Conservation (phyloP, 1,284 basidiomycete genomes). For the Ganoderma boninense region DNA sequence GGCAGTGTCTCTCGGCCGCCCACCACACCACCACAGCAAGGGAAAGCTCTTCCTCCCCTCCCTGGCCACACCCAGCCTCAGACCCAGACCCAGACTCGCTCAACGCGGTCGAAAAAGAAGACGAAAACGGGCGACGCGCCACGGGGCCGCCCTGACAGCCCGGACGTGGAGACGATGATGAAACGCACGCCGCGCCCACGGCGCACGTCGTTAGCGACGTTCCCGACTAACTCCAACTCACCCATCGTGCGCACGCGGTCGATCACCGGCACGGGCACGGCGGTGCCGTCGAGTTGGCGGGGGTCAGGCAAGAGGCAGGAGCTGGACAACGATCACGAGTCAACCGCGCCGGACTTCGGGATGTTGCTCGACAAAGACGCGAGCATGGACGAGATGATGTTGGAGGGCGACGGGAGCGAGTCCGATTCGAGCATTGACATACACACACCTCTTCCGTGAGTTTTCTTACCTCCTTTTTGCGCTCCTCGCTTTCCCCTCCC, state of each 20-base stretch:
- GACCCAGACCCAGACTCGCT: neutral
- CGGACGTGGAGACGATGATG: slow-evolving; percentile 58
- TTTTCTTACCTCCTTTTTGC: slow-evolving; percentile 32
- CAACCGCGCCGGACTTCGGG: slow-evolving; percentile 35
- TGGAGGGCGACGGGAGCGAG: slow-evolving; percentile 53
- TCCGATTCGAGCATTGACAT: slow-evolving; percentile 80
- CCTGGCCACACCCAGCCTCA: slow-evolving; percentile 6
- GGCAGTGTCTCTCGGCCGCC: slow-evolving; percentile 12
- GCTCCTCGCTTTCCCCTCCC: neutral
- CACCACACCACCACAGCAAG: slow-evolving; percentile 9
- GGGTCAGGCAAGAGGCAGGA: slow-evolving; percentile 16
- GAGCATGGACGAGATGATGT: slow-evolving; percentile 36
- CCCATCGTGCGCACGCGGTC: slow-evolving; percentile 24
- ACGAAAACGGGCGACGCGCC: slow-evolving; percentile 5
- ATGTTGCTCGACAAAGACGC: slow-evolving; percentile 36
- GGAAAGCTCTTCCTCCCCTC: slow-evolving; percentile 25
- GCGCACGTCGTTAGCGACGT: slow-evolving; percentile 39
- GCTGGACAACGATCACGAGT: slow-evolving; percentile 29
- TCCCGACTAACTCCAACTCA: slow-evolving; percentile 13
- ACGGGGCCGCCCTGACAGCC: slow-evolving; percentile 44
- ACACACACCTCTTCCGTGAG: slow-evolving; percentile 81
- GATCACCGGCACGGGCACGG: slow-evolving; percentile 19
- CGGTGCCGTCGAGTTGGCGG: slow-evolving; percentile 33
- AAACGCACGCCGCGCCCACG: slow-evolving; percentile 55
- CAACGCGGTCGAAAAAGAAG: slow-evolving; percentile 4